Percentiles rank a stretch among this genome's conserved stretches.
Conservation (phyloP, 1,284 basidiomycete species). For the Ganoderma sinense region DNA sequence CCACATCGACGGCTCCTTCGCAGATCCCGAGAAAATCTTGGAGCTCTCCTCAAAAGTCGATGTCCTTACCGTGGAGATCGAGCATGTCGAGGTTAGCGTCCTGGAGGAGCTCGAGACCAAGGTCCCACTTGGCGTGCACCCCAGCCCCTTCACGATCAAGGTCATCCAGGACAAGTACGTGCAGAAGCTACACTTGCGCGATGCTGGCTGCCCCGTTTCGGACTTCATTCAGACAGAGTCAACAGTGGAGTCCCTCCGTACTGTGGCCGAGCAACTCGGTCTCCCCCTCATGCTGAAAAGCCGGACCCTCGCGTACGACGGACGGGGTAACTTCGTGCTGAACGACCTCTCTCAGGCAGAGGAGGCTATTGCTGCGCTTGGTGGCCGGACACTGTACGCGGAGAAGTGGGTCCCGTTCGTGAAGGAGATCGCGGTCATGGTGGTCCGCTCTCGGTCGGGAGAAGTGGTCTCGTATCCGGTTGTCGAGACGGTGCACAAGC, state of each 20-base stretch:
- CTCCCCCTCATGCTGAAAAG: slow-evolving; percentile 97
- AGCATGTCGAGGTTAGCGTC: slow-evolving; percentile 90
- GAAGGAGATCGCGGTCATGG: slow-evolving; percentile 97
- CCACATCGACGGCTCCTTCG: slow-evolving; percentile 93
- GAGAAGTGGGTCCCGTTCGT: slow-evolving; percentile 94
- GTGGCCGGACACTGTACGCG: slow-evolving; percentile 82
- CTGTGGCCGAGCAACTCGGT: slow-evolving; percentile 67
- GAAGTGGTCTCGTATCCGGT: slow-evolving; percentile 88
- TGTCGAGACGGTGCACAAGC: slow-evolving; percentile 96
- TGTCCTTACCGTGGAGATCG: slow-evolving; percentile 95
- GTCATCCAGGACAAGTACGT: slow-evolving; percentile 96
- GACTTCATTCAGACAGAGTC: slow-evolving; percentile 73
- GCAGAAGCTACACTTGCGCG: slow-evolving; percentile 85
- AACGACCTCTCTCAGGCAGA: slow-evolving; percentile 60
- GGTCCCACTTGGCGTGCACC: slow-evolving; percentile 77
- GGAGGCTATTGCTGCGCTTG: slow-evolving; percentile 74
- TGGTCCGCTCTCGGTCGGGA: slow-evolving; percentile 83
- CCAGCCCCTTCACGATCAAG: slow-evolving; percentile 84
- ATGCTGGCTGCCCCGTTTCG: slow-evolving; percentile 74
- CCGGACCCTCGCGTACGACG: slow-evolving; percentile 95
- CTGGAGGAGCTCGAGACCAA: slow-evolving; percentile 71
- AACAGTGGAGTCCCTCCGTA: slow-evolving; percentile 61
- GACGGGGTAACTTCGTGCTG: slow-evolving; percentile 91
- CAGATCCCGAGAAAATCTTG: slow-evolving; percentile 82
- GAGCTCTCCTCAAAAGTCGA: slow-evolving; percentile 87